Base-by-base conservation (phyloP, 805 yeast genomes). In the Metschnikowia proteae region DNA sequence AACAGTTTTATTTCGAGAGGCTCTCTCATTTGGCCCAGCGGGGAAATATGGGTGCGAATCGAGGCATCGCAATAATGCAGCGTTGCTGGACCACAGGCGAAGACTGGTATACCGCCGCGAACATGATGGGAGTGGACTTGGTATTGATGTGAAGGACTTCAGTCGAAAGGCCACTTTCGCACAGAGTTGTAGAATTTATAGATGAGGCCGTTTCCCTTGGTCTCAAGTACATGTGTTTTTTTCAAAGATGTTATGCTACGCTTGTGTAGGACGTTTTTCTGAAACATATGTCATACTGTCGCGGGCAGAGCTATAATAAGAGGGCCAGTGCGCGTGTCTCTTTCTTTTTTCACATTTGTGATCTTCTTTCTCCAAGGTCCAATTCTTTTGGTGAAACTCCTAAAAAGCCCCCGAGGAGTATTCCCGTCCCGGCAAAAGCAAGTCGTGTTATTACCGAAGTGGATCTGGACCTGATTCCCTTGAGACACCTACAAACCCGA, bases 1-100 rank as follows among this genome's bases (percentile, higher is more conserved):
- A 79, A 29, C 54, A 59, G n/a, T 63, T 71, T 26, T 75, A 74
- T 51, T 51, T 62, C 25, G 55, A 60, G 9, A 65, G 83, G 35
- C 67, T 82, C 55, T 53, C 60, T 4, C 62, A 60, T 10, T 68
- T 82, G 57, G 69, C 69, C 17, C 64, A 64, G 34, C 63, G 66
- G 51, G 82, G 82, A 1, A 68, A 71, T 50, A 64, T 67, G 17
- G 72, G 69, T 51, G 77, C 78, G 7, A 55, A 55, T n/a, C 69
- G 70, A 52, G 78, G 82, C 6, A 63, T 77, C 9, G 69, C 64
- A 33, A 70, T 81, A 4, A 76, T 82, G 76, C 60, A 62, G 36
- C 59, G 72, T 51, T 78, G 83, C 57, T 83, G 87, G 88, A 63
- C 65, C 4, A 67, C 75, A 0, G 76, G 77, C 22, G 68, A 68